Evolutionary conservation across 495 filamentous ascomycete species (phyloP), one percentile per base, ranked within the genome.

Genomic region (Aspergillus incahuasiensis): DNA sequence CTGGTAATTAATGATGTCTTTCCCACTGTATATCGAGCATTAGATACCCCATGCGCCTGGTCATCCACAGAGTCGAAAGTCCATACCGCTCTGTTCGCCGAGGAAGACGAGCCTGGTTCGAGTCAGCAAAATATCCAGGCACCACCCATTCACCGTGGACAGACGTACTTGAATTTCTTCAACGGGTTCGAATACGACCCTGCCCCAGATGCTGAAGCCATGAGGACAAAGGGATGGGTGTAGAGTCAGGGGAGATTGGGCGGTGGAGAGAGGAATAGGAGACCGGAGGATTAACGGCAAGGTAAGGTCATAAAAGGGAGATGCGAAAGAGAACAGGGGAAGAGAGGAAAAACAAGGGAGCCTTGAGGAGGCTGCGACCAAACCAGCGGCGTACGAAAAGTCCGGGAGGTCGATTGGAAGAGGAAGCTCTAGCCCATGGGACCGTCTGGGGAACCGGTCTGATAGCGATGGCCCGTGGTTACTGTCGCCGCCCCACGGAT

Each of bases 1-100:
- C 94, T 87, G 52, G 94, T 98, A 69, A 98, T 98, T 66, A 98
- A 76, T 42, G 95, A 97, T 35, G 94, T 98, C 78, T 98, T 98
- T 60, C 94, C 94, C 55, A 98, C 94, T 97, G 60, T 16, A 52
- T 25, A n/a, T 32, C 16, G 5, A 18, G 56, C 25, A 57, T 66
- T 48, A 68, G 56, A 49, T 40, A n/a, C 35, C n/a, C 15, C 8
- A 19, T 40, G 52, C 40, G 45, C 38, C 38, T 24, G 28, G 25
- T 44, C 34, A 32, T 52, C 20, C 41, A 35, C 16, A 7, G 2
- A 43, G n/a, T 20, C 3, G 46, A 42, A 28, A 21, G 21, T 45
- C 58, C 82, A 71, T 90, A 97, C 92, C 94, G 71, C 92, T 96
- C 73, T 98, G 94, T 73, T 98, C 94, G 60, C 94, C 94, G 38